A percentile compares a stretch with the other conserved stretches of the same genome.
phyloP scores from a whole-genome alignment of 2,329 filamentous ascomycete genomes.

The Chaetomiaceae sp. region DNA sequence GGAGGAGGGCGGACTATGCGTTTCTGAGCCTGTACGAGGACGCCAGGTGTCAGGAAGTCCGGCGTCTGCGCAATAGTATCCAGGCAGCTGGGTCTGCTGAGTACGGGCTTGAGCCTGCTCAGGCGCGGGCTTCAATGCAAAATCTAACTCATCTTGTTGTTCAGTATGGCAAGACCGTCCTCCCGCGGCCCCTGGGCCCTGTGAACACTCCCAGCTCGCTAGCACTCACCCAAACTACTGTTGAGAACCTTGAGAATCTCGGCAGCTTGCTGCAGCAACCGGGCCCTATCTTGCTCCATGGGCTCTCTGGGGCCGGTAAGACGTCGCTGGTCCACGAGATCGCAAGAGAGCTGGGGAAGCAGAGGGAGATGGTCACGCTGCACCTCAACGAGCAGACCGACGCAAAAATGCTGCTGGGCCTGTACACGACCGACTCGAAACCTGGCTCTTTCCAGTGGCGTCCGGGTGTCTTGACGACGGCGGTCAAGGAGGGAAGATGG shows the following conservation, averaged over 20 bases:
- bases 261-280: constrained; percentile 59
- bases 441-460: constrained; percentile 91
- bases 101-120: constrained; percentile 14
- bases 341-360: constrained; percentile 71
- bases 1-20: constrained; percentile 66
- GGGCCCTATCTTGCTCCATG: constrained; percentile 73
- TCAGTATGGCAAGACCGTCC: constrained; percentile 59
- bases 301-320: constrained; percentile 82
- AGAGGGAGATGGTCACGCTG: constrained; percentile 80
- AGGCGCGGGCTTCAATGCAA: constrained; percentile 21
- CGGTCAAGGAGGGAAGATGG: constrained; percentile 91
- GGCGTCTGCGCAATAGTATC: constrained; percentile 36
- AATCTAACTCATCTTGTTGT: constrained; percentile 55
- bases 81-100: constrained; percentile 19
- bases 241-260: constrained; percentile 63
- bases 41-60: constrained; percentile 42
- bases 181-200: constrained; percentile 55
- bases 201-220: constrained; percentile 45
- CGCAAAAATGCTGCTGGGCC: constrained; percentile 88
- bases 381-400: constrained; percentile 98
- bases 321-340: constrained; percentile 79
- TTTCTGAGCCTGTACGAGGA: constrained; percentile 60
- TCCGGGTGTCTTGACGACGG: constrained; percentile 86
- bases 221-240: constrained; percentile 66
- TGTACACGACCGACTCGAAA: constrained; percentile 83